Conservation (phyloP, 2,329 filamentous ascomycete species). For the Chaetothyriales sp. region DNA sequence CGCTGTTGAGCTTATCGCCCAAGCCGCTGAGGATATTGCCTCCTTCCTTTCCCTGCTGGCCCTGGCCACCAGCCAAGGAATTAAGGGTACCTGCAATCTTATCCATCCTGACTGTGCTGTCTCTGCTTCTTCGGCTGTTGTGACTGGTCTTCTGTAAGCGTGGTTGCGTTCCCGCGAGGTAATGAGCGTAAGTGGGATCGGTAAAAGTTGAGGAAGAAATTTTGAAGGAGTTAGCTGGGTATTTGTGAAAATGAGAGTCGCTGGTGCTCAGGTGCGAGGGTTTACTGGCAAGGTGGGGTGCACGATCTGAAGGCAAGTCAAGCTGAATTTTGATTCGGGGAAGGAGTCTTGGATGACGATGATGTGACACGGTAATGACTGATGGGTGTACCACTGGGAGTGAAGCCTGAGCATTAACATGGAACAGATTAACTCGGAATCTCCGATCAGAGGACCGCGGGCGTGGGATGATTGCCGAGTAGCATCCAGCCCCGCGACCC, state of each 20-base stretch:
- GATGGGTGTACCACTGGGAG: background rate
- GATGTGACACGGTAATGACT: background rate
- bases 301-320: background rate
- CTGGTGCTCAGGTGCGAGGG: background rate
- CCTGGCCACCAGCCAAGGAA: slow-evolving; percentile 15
- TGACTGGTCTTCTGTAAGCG: background rate
- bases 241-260: background rate
- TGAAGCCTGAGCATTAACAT: background rate
- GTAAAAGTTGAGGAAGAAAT: background rate
- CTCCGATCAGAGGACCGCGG: background rate
- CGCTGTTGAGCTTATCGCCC: slow-evolving; percentile 55
- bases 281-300: background rate
- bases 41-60: slow-evolving; percentile 16
- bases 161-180: background rate
- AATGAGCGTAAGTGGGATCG: background rate
- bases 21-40: slow-evolving; percentile 43
- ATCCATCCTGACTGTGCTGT: slow-evolving; percentile 9
- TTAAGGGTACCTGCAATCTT: slow-evolving; percentile 14
- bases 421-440: background rate
- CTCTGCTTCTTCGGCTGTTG: background rate
- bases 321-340: background rate
- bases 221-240: background rate
- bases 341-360: background rate
- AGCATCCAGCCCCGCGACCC: background rate
- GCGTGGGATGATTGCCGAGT: background rate